A percentile compares a stretch with the other conserved stretches of the same genome.
phyloP scores from a whole-genome alignment of 2,329 filamentous ascomycete species.

The Trichoderma lentiforme region DNA sequence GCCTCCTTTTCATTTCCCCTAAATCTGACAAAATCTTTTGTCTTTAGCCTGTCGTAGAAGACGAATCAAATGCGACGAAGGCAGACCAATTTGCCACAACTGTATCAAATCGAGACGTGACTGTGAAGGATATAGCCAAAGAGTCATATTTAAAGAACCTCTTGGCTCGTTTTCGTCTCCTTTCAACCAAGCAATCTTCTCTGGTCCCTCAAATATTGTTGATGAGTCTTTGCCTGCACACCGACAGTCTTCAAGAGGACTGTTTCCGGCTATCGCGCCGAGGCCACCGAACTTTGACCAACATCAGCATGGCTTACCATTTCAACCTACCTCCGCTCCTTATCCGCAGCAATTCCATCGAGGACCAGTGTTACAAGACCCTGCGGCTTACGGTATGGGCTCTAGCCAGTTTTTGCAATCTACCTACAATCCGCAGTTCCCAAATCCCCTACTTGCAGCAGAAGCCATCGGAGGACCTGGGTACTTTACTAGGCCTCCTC shows the following conservation, averaged over 20 bases:
- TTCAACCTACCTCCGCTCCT: not conserved
- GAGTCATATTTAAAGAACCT: conserved; percentile 75
- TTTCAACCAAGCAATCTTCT: conserved; percentile 42
- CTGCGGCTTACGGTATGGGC: not conserved
- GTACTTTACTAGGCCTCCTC: not conserved
- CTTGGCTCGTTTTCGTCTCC: conserved; percentile 34
- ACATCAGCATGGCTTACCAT: conserved; percentile 13
- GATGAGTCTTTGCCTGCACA: conserved; percentile 26
- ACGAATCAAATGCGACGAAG: conserved; percentile 96
- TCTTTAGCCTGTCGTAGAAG: conserved; percentile 79
- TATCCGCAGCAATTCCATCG: conserved; percentile 16
- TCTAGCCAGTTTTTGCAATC: conserved; percentile 2
- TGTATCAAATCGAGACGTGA: conserved; percentile 81
- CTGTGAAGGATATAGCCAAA: conserved; percentile 81
- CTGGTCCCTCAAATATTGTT: conserved; percentile 34
- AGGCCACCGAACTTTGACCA: conserved; percentile 41
- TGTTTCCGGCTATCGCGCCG: conserved; percentile 46
- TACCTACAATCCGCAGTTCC: conserved; percentile 18
- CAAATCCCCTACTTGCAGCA: conserved; percentile 23
- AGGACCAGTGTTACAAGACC: not conserved
- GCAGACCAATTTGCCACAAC: conserved; percentile 75
- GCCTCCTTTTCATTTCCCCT: not conserved
- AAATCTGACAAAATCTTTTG: conserved; percentile 20
- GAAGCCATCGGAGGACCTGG: not conserved
- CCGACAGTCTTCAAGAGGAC: conserved; percentile 39